Evolutionary conservation across 2,329 filamentous ascomycete genomes (phyloP), one percentile per base, ranked within the genome.

Genomic region (Xylariaceae sp.): DNA sequence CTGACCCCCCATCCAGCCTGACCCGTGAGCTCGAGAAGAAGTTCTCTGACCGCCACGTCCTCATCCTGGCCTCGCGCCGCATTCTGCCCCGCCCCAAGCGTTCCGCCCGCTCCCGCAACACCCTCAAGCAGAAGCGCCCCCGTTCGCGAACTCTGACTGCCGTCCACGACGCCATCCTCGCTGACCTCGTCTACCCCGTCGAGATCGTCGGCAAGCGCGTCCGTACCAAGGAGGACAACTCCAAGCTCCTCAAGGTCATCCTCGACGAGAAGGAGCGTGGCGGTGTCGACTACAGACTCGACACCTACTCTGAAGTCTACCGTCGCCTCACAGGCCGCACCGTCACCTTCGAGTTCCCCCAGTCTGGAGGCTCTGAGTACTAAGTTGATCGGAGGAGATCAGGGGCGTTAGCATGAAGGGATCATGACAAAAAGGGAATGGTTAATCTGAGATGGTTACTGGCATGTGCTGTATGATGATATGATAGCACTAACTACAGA

Each of bases 11-110:
- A 12, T 42, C 39, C 58, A 97, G 92, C 74, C 86, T 99, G 73
- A 99, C 94, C 77, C 94, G 94, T 80, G 94, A 99, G 85, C 91
- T 99, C 73, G 94, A 99, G 88, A 99, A 99, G 90, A 99, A 99
- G 83, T 99, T 99, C 90, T 97, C 94, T 62, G 94, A 99, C 85
- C 94, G 94, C 78, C 94, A 99, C 78, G 94, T 99, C 75, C 83
- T 99, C 75, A 90, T 99, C 85, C 87, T 99, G 68, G 94, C 94
- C 68, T 95, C 92, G 71, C 94, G 94, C 84, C 94, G 94, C 77
- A 99, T 99, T 71, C 85, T 99, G 58, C 92, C 94, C 75, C 90
- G 91, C 76, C 94, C 94, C 75, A 96, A 96, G 89, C 91, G 92
- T 75, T 96, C 90, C 75, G 90, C 86, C 82, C 91, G 90, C 81